Conservation (phyloP, 805 yeast species). For the Candida ponderosae region DNA sequence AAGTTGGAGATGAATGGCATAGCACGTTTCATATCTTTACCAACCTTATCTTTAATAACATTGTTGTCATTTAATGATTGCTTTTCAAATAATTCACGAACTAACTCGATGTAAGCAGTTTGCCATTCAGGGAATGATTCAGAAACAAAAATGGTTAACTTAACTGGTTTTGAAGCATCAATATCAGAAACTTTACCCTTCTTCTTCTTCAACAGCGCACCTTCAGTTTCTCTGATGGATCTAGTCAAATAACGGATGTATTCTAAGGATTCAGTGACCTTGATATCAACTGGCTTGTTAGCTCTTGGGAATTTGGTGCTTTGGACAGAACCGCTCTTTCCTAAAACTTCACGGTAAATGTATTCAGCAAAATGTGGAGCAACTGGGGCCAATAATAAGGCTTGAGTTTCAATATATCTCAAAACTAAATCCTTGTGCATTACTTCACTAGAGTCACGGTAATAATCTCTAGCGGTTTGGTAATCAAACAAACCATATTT, state of each 20-base stretch:
- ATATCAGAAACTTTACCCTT: slow-evolving; percentile 75
- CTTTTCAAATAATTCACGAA: slow-evolving; percentile 63
- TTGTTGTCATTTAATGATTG: slow-evolving; percentile 60
- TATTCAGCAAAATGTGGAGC: slow-evolving; percentile 96
- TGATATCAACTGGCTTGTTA: slow-evolving; percentile 53
- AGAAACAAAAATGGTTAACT: slow-evolving; percentile 66
- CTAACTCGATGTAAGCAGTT: slow-evolving; percentile 68
- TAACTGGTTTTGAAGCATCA: slow-evolving; percentile 67
- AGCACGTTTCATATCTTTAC: slow-evolving; percentile 92
- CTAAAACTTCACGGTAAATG: slow-evolving; percentile 76
- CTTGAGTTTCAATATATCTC: slow-evolving; percentile 82
- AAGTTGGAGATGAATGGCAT: slow-evolving; percentile 92
- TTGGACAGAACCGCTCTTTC: slow-evolving; percentile 60
- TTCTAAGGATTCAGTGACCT: slow-evolving; percentile 59
- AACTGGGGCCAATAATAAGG: slow-evolving; percentile 77
- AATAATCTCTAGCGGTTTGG: slow-evolving; percentile 93
- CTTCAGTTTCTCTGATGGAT: slow-evolving; percentile 89
- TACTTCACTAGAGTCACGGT: slow-evolving; percentile 64
- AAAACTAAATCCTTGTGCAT: slow-evolving; percentile 82
- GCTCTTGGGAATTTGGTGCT: slow-evolving; percentile 74
- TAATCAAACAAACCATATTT: slow-evolving; percentile 89
- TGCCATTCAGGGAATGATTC: slow-evolving; percentile 93
- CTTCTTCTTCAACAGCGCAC: slow-evolving; percentile 75
- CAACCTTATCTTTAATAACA: slow-evolving; percentile 55
- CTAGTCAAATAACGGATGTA: slow-evolving; percentile 77